phyloP scores from a whole-genome alignment of 495 filamentous ascomycete species.

The Hypoxylon perforatum region DNA sequence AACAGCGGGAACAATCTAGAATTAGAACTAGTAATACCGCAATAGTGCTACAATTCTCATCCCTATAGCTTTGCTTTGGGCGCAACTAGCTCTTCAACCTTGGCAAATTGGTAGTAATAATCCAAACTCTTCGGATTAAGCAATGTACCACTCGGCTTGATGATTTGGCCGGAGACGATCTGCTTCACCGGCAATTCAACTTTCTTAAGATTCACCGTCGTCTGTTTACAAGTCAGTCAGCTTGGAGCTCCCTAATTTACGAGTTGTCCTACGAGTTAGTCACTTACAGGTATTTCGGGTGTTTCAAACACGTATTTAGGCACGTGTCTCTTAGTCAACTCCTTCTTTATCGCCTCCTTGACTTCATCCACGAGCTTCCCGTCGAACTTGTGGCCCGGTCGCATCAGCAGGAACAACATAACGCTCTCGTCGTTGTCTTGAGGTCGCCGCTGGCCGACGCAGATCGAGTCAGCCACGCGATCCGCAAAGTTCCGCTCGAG shows the following conservation, averaged over 20 bases:
- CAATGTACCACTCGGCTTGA: conserved; percentile 81
- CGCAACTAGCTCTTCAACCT: conserved; percentile 72
- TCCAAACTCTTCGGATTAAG: conserved; percentile 79
- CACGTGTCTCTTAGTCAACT: conserved; percentile 77
- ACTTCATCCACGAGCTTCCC: conserved; percentile 67
- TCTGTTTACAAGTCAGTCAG: conserved; percentile 56
- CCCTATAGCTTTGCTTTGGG: conserved; percentile 60
- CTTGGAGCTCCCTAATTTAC: background rate
- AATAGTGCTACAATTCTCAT: background rate
- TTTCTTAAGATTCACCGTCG: conserved; percentile 86
- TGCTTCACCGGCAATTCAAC: conserved; percentile 88
- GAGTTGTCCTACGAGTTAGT: background rate
- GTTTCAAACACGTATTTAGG: conserved; percentile 84
- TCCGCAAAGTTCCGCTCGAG: conserved; percentile 73
- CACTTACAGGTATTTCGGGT: conserved; percentile 79
- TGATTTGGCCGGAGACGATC: conserved; percentile 77
- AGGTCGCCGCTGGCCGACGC: conserved; percentile 77
- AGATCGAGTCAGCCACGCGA: conserved; percentile 72
- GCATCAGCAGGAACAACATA: conserved; percentile 80
- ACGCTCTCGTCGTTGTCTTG: conserved; percentile 78
- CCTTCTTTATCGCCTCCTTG: conserved; percentile 69
- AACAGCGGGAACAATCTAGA: too few species aligned
- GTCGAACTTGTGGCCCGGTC: conserved; percentile 66
- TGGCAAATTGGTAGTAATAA: conserved; percentile 83
- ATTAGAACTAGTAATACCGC: too few species aligned